phyloP scores from a whole-genome alignment of 2,329 filamentous ascomycete genomes.

The Aspergillus caelatus region DNA sequence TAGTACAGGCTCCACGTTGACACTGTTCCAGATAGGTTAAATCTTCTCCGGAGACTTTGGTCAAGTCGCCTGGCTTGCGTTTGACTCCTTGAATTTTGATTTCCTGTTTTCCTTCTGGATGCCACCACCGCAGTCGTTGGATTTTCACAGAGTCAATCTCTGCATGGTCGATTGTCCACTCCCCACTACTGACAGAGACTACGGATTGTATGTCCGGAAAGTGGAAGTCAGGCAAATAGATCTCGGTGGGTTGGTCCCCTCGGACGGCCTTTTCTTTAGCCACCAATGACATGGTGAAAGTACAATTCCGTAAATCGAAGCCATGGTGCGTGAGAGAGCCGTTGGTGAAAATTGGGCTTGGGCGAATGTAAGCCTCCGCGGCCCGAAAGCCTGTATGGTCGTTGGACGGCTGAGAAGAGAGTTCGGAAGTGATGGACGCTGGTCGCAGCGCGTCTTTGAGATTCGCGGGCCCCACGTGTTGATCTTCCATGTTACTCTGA shows the following conservation, averaged over 20 bases:
- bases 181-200: conserved; percentile 79
- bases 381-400: conserved; percentile 77
- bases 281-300: conserved; percentile 72
- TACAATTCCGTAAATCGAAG: conserved; percentile 80
- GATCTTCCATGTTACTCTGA: conserved; percentile 44
- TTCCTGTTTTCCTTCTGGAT: conserved; percentile 79
- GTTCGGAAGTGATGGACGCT: conserved; percentile 59
- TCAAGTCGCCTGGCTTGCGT: conserved; percentile 52
- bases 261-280: conserved; percentile 60
- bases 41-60: conserved; percentile 65
- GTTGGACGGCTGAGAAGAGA: conserved; percentile 56
- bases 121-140: conserved; percentile 90
- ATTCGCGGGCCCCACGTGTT: conserved; percentile 71
- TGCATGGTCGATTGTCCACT: conserved; percentile 81
- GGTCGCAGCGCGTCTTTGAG: conserved; percentile 69
- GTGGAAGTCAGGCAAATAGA: conserved; percentile 90
- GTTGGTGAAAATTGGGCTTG: conserved; percentile 74
- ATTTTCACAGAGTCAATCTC: conserved; percentile 69
- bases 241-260: conserved; percentile 71
- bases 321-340: conserved; percentile 72
- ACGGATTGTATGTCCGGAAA: conserved; percentile 75
- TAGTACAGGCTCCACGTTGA: conserved; percentile 49
- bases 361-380: conserved; percentile 89
- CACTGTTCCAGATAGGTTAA: conserved; percentile 73
- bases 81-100: conserved; percentile 76